Conservation (phyloP, 805 yeast genomes). For the Barnettozyma sucrosica region DNA sequence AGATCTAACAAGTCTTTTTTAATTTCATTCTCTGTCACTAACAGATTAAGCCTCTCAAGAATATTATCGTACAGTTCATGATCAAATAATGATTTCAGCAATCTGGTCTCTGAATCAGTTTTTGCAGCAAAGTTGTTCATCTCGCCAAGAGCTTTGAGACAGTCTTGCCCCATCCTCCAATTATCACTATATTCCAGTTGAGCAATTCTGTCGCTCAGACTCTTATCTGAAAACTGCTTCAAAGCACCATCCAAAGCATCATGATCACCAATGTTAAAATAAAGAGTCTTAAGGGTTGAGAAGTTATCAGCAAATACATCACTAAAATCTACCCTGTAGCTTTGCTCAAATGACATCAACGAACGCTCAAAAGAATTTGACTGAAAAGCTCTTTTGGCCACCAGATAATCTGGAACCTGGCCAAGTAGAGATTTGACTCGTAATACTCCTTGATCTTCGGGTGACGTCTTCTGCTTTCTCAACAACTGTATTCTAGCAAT, state of each 20-base stretch:
- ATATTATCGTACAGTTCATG: constrained; percentile 67
- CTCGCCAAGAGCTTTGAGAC: constrained; percentile 62
- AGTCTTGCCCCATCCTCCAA: constrained; percentile 84
- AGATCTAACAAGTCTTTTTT: constrained; percentile 50
- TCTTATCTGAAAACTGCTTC: constrained; percentile 61
- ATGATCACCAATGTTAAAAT: constrained; percentile 80
- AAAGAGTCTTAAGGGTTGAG: constrained; percentile 66
- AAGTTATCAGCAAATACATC: constrained; percentile 31
- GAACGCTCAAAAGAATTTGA: constrained; percentile 87
- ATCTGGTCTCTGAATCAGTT: constrained; percentile 38
- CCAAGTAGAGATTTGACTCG: constrained; percentile 44
- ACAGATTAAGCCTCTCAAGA: constrained; percentile 17
- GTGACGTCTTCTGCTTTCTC: constrained; percentile 17
- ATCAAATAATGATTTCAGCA: constrained; percentile 65
- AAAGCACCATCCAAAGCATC: constrained; percentile 88
- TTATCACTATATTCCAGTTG: constrained; percentile 81
- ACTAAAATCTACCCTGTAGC: constrained; percentile 39
- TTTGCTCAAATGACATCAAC: constrained; percentile 76
- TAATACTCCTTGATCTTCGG: constrained; percentile 26
- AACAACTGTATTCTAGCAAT: constrained; percentile 21
- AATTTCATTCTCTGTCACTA: constrained; percentile 6
- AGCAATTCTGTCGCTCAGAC: constrained; percentile 67
- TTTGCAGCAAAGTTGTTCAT: constrained; percentile 26
- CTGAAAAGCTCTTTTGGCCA: constrained; percentile 76
- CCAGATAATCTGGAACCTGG: constrained; percentile 55